Conservation (phyloP, 352 stramenopile genomes). For the Phytopythium helicoides region DNA sequence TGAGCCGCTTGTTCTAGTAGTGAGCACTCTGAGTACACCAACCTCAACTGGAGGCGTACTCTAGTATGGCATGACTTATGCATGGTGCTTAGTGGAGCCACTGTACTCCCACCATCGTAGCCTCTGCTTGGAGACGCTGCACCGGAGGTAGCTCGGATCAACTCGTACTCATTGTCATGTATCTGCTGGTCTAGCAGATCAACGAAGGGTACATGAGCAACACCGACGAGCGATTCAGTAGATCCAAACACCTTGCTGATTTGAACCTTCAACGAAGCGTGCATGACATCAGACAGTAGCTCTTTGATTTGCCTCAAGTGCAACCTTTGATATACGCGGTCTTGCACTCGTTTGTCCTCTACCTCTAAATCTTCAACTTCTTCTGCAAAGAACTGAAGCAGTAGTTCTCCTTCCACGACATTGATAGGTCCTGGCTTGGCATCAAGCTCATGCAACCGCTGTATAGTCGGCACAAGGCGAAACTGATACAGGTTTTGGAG, state of each 20-base stretch:
- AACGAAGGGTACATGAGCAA: conserved; percentile 57
- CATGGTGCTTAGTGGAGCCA: not conserved
- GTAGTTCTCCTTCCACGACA: conserved; percentile 31
- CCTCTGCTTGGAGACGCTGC: no score
- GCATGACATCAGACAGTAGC: conserved; percentile 66
- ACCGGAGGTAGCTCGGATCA: conserved; percentile 11
- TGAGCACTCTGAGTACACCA: conserved; percentile 58
- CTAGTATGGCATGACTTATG: conserved; percentile 7
- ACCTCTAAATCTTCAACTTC: conserved; percentile 67
- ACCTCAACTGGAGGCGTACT: conserved; percentile 40
- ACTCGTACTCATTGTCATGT: conserved; percentile 56
- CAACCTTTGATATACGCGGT: conserved; percentile 49
- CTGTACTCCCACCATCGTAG: not conserved
- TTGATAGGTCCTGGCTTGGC: conserved; percentile 32
- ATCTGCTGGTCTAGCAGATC: conserved; percentile 64
- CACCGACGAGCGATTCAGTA: conserved; percentile 49
- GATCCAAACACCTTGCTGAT: conserved; percentile 56
- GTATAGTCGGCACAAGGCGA: conserved; percentile 50
- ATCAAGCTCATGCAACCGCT: conserved; percentile 51
- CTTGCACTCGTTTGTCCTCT: conserved; percentile 47
- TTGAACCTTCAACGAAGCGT: conserved; percentile 46
- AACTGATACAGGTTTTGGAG: conserved; percentile 49
- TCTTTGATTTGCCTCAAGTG: conserved; percentile 53
- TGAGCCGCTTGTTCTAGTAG: conserved; percentile 63
- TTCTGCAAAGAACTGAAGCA: conserved; percentile 57